A percentile compares a stretch with the other conserved stretches of the same genome.
Conservation (phyloP, 805 yeast species). For the Zygotorulaspora chibaensis region DNA sequence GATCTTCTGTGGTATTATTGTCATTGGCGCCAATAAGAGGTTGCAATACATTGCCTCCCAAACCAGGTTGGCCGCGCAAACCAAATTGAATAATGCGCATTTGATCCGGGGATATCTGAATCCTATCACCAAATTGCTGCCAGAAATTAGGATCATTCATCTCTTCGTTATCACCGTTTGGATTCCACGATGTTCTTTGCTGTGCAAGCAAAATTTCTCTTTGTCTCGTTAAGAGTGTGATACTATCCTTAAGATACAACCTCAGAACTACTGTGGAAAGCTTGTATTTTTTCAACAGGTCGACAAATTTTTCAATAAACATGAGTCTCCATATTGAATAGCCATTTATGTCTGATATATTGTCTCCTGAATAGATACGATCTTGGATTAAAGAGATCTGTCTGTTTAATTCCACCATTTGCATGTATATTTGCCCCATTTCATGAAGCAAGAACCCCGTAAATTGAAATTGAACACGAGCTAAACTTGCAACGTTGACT, state of each 20-base stretch:
- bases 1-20: slow-evolving; percentile 17
- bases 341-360: slow-evolving; percentile 25
- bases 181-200: slow-evolving; percentile 22
- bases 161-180: slow-evolving; percentile 11
- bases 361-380: slow-evolving; percentile 19
- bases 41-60: slow-evolving; percentile 13
- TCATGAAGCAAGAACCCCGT: slow-evolving; percentile 35
- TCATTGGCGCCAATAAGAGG: slow-evolving; percentile 12
- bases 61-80: slow-evolving; percentile 17
- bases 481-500: slow-evolving; percentile 35
- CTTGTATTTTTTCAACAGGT: slow-evolving; percentile 28
- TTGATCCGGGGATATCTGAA: slow-evolving; percentile 24
- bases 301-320: slow-evolving; percentile 26
- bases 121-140: slow-evolving; percentile 15
- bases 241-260: slow-evolving; percentile 32
- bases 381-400: slow-evolving; percentile 28
- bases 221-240: slow-evolving; percentile 32
- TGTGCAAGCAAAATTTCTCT: slow-evolving; percentile 31
- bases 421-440: slow-evolving; percentile 33
- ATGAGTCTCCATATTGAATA: slow-evolving; percentile 29
- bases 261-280: slow-evolving; percentile 33
- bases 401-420: slow-evolving; percentile 32
- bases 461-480: slow-evolving; percentile 36
- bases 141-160: slow-evolving; percentile 14
- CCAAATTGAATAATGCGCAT: slow-evolving; percentile 29